Conservation (phyloP, 176 grass and related monocot species). For the Phyllostachys edulis region DNA sequence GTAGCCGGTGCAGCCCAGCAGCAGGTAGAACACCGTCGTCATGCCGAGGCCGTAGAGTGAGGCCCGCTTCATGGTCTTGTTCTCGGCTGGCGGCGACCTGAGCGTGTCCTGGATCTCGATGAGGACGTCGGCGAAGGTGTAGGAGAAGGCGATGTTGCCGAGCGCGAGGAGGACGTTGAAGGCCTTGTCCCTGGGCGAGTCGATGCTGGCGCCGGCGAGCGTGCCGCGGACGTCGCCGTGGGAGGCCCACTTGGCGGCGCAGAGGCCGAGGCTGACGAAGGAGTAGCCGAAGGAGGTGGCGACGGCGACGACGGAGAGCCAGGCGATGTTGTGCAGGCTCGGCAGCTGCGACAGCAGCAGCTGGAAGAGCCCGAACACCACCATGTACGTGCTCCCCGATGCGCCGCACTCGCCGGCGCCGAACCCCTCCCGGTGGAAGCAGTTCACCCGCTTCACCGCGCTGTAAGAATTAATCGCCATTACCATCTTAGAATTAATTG, state of each 20-base stretch:
- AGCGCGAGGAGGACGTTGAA: conserved; percentile 90
- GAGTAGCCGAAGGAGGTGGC: conserved; percentile 97
- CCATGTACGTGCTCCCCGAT: conserved; percentile 83
- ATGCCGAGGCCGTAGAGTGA: conserved; percentile 56
- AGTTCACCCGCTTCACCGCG: conserved; percentile 81
- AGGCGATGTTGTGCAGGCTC: conserved; percentile 89
- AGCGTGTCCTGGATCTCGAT: conserved; percentile 98
- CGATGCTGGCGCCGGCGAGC: conserved; percentile 46
- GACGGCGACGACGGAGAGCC: conserved; percentile 88
- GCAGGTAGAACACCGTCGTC: conserved; percentile 90
- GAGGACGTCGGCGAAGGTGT: conserved; percentile 93
- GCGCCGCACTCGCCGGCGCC: conserved; percentile 40
- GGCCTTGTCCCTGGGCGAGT: conserved; percentile 41
- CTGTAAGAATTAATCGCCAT: background rate
- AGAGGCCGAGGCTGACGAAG: conserved; percentile 93
- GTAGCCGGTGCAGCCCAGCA: conserved; percentile 76
- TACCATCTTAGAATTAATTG: background rate
- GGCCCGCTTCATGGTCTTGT: conserved; percentile 80
- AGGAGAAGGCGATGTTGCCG: conserved; percentile 92
- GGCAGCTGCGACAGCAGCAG: conserved; percentile 82
- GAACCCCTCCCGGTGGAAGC: conserved; percentile 69
- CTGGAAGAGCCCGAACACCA: conserved; percentile 82
- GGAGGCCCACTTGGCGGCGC: conserved; percentile 68
- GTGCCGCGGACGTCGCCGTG: conserved; percentile 72
- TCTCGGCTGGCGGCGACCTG: conserved; percentile 73